Base-by-base conservation (phyloP, 176 grass and related monocot species). In the Panicum miliaceum region DNA sequence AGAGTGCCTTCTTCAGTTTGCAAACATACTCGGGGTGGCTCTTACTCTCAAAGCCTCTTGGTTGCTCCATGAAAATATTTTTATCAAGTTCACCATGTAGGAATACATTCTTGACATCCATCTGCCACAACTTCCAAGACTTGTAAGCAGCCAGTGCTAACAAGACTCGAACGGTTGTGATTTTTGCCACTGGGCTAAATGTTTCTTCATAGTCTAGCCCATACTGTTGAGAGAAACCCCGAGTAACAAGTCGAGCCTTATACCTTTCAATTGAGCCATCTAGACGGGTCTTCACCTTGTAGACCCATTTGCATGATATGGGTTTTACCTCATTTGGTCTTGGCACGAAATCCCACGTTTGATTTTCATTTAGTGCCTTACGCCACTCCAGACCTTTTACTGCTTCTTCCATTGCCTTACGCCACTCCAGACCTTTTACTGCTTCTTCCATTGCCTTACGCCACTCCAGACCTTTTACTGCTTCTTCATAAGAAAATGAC, bases 1-100 rank as follows among this genome's bases (percentile, higher is more conserved):
- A 67, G 2, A 68, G 65, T 12, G 65, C 15, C 36, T 68, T 68
- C 65, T 68, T 68, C 37, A 68, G 22, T 41, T 68, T 68, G 37
- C 8, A 68, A 1, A 68, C 65, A n/a, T 22, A 42, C 19, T n/a
- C 35, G 6, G 35, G 35, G 65, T 22, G 36, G 7, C 1, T 12
- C 18, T 42, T 68, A 5, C 16, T 68, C 34, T n/a, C 3, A 2
- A 42, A 68, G 1, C 65, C 65, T 41, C 37, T 40, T 41, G 16
- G 35, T 68, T 68, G 36, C 25, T 68, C 37, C 35, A 68, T 68
- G 8, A n/a, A 67, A 11, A 67, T 40, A 10, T 67, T 13, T 3
- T 65, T 65, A 13, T 64, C 27, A 64, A 64, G 61, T 16, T 64
- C 26, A 3, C 27, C 61, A 34, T 64, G 26, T 34, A 64, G 62